phyloP scores from a whole-genome alignment of 2,329 filamentous ascomycete genomes.

The Drechslerella dactyloides region DNA sequence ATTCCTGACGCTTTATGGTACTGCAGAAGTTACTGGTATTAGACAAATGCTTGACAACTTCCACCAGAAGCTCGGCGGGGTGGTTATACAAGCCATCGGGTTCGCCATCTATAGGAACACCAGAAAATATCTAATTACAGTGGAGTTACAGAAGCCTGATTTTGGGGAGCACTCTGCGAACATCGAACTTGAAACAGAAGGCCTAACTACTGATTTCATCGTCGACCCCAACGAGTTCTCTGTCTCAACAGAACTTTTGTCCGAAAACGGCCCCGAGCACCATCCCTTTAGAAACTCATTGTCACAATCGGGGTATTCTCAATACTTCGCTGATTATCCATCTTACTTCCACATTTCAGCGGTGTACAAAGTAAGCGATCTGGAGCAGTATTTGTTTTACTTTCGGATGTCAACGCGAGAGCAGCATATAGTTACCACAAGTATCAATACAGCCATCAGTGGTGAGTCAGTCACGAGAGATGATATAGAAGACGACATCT shows the following conservation, averaged over 20 bases:
- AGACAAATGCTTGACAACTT: neutral
- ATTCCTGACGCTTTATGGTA: neutral
- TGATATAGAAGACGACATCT: too few relatives aligned
- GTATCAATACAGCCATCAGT: neutral
- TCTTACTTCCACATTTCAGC: neutral
- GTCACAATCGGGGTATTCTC: too few relatives aligned
- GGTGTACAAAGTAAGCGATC: neutral
- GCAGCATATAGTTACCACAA: neutral
- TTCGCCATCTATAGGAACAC: neutral
- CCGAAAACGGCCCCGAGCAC: neutral
- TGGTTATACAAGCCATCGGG: neutral
- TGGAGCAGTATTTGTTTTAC: neutral
- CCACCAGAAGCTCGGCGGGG: neutral
- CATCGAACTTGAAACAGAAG: too few relatives aligned
- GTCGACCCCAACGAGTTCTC: too few relatives aligned
- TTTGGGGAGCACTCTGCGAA: too few relatives aligned
- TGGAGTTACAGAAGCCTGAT: too few relatives aligned
- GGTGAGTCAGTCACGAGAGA: too few relatives aligned
- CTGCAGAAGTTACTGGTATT: neutral
- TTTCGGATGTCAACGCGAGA: neutral
- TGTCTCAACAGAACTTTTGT: too few relatives aligned
- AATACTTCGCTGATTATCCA: too few relatives aligned
- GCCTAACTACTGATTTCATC: too few relatives aligned
- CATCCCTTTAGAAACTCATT: neutral
- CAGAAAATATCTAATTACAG: too few relatives aligned